These are phyloP conservation scores for Aspergillus proliferans DNA, from an alignment of 2,329 filamentous ascomycete species.

Conservation along the genomic window DNA sequence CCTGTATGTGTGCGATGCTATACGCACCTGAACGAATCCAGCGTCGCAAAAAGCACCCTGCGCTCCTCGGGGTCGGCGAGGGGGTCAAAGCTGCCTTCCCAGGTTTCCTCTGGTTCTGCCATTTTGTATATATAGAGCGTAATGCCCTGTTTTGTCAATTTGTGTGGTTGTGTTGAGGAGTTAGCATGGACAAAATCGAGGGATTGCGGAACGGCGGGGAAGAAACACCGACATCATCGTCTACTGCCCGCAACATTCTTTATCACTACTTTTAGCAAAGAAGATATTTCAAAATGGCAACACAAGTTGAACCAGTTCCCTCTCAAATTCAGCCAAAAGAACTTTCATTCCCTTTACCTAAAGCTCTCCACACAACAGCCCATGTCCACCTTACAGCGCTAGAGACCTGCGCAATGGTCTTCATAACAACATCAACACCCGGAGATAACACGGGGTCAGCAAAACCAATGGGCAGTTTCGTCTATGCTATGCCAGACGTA, in stretches of 20 bases:
- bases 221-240: neutral
- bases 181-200: neutral
- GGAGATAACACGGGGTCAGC: slow-evolving; percentile 34
- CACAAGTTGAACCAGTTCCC: slow-evolving; percentile 4
- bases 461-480: slow-evolving; percentile 73
- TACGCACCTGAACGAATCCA: slow-evolving; percentile 85
- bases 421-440: slow-evolving; percentile 50
- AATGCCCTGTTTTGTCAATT: no score
- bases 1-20: neutral
- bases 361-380: slow-evolving; percentile 50
- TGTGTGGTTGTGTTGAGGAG: neutral
- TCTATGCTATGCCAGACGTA: slow-evolving; percentile 91
- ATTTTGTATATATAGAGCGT: neutral
- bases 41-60: slow-evolving; percentile 68
- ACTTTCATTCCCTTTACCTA: slow-evolving; percentile 53
- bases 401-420: slow-evolving; percentile 48
- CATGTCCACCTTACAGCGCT: slow-evolving; percentile 54
- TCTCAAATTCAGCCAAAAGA: slow-evolving; percentile 41
- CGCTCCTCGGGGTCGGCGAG: slow-evolving; percentile 73
- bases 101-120: slow-evolving; percentile 24
- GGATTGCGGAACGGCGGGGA: slow-evolving; percentile 6
- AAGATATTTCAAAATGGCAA: slow-evolving; percentile 9
- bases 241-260: neutral
- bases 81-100: slow-evolving; percentile 59
- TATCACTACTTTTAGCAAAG: neutral